Conservation (phyloP, 2,329 filamentous ascomycete species). For the Fusarium sp. region DNA sequence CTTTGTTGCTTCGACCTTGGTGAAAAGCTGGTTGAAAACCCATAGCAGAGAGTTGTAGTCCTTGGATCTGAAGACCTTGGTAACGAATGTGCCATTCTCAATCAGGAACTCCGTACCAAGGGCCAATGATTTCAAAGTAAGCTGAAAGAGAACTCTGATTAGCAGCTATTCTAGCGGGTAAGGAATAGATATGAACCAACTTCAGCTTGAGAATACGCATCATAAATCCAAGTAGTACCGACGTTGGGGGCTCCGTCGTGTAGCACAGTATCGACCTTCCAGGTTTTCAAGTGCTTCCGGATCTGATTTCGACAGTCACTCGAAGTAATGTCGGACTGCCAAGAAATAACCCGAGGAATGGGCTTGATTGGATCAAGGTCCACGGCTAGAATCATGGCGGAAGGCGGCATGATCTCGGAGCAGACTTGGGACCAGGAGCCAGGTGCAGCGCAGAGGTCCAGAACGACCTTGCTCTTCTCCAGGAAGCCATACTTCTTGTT, state of each 20-base stretch:
- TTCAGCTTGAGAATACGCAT: conserved; percentile 97
- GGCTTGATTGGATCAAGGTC: conserved; percentile 96
- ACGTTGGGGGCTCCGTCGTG: conserved; percentile 99
- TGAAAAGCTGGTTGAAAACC: conserved; percentile 98
- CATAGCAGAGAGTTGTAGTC: conserved; percentile 96
- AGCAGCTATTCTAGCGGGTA: not conserved
- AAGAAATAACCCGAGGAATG: conserved; percentile 93
- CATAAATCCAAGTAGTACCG: conserved; percentile 97
- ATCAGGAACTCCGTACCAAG: conserved; percentile 93
- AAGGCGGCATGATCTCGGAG: conserved; percentile 82
- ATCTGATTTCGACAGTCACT: conserved; percentile 96
- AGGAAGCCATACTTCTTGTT: conserved; percentile 99
- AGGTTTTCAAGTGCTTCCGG: conserved; percentile 89
- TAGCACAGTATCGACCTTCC: conserved; percentile 95
- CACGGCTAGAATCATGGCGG: conserved; percentile 84
- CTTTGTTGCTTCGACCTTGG: conserved; percentile 96
- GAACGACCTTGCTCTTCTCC: conserved; percentile 93
- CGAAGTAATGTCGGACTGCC: conserved; percentile 98
- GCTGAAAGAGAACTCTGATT: conserved; percentile 41
- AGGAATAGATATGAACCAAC: not conserved
- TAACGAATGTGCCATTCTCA: conserved; percentile 93
- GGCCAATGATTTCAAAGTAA: conserved; percentile 91
- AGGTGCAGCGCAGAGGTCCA: conserved; percentile 97
- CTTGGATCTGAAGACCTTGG: conserved; percentile 97
- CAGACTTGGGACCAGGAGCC: conserved; percentile 98